Base-by-base conservation (phyloP, 192 early-diverging fungal species). In the Backusella circina region DNA sequence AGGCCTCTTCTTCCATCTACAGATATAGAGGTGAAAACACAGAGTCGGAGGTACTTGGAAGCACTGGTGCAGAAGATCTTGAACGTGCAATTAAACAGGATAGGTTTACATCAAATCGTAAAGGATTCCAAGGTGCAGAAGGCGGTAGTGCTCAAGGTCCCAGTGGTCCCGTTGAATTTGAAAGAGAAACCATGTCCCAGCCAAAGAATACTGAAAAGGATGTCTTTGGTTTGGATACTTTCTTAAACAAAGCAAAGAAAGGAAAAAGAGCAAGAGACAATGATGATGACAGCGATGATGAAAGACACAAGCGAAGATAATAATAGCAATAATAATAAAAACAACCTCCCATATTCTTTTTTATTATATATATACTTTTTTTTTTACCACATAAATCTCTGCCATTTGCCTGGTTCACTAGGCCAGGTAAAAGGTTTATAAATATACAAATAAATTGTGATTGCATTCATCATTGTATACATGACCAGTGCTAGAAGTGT, bases 361-460 rank as follows among this genome's bases (percentile, higher is more conserved):
- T 67, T 67, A n/a, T 21, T 67, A 21, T 35, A 69, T 39, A n/a
- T 21, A 21, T 3, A 38, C 12, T 57, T 0, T 51, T 30, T 2
- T 31, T 15, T 79, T 88, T 86, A 99, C 95, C 96, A 99, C 94
- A 99, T 98, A 74, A 99, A 98, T 67, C 96, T 83, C 80, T 98
- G 96, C 31, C 83, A 61, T 32, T 68, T 77, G 1, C 86, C 91
- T 4, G 89, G 90, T 74, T 93, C 92, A 38, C 86, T 86, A 1
- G 81, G 28, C 95, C 95, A 96, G 7, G 61, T 75, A 80, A 99
- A 99, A n/a, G 93, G 87, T 38, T 77, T 70, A 65, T 84, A 81
- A 64, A 97, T 71, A 79, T 97, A 98, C 77, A 96, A 72, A 79
- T 86, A 93, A 5, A 94, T 47, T 3, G 93, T 95, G n/a, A 76